These are phyloP conservation scores for Epichloe aotearoae DNA, from an alignment of 2,329 filamentous ascomycete genomes.

Conservation along the genomic window DNA sequence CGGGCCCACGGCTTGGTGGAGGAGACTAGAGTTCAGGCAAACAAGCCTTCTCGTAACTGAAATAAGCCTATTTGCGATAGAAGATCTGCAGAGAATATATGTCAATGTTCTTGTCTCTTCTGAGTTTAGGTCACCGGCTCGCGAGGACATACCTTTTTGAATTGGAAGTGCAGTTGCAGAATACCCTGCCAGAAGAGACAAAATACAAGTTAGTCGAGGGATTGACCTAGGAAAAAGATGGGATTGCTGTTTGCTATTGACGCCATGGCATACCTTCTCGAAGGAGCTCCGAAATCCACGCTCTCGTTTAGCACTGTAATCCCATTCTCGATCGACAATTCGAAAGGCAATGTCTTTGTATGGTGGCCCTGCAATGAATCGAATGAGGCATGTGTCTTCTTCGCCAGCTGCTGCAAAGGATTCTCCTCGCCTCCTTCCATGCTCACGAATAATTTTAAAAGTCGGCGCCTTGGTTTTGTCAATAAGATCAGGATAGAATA, in stretches of 20 bases:
- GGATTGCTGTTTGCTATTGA: conserved; percentile 6
- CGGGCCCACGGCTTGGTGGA: background rate
- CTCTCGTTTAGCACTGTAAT: conserved; percentile 91
- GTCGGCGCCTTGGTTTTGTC: conserved; percentile 91
- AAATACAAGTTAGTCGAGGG: background rate
- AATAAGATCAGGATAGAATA: conserved; percentile 95
- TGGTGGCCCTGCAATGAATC: conserved; percentile 87
- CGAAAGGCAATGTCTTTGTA: conserved; percentile 96
- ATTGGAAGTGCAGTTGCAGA: conserved; percentile 92
- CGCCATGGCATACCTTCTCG: conserved; percentile 61
- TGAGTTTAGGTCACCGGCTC: background rate
- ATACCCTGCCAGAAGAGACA: conserved; percentile 31
- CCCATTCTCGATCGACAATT: conserved; percentile 98
- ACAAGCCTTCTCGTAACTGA: background rate
- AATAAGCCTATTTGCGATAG: conserved; percentile 8
- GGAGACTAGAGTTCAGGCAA: background rate
- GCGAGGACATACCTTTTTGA: conserved; percentile 64
- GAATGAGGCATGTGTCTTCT: conserved; percentile 92
- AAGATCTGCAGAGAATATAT: conserved; percentile 5
- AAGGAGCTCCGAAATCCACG: conserved; percentile 93
- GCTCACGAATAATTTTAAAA: conserved; percentile 88
- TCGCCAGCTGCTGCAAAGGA: conserved; percentile 88
- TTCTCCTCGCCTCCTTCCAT: conserved; percentile 78
- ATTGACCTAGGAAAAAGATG: conserved; percentile 6
- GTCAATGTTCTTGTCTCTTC: background rate